Evolutionary conservation across 495 filamentous ascomycete genomes (phyloP), one percentile per base, ranked within the genome.

Genomic region (Hyphodiscus hymeniophilus): DNA sequence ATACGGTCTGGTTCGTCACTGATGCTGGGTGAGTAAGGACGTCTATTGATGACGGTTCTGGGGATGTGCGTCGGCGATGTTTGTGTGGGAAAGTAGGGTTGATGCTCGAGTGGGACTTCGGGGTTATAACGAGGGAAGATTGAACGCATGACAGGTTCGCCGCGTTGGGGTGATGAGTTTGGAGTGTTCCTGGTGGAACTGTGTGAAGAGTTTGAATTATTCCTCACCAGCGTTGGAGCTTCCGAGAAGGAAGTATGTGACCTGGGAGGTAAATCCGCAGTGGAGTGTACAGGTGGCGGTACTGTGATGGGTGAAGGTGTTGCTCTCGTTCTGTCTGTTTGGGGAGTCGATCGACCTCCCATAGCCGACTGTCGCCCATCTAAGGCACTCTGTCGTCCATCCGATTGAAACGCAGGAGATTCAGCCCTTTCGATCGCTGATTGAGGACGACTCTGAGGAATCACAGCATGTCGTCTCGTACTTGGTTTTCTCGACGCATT

Each of bases 81-180:
- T 60, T 74, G 74, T 3, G 75, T 79, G 10, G 82, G 81, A 45
- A 73, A 79, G 58, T 89, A 88, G 32, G 72, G 67, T 59, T 92
- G 86, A 45, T 79, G 76, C 48, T 74, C 72, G 20, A 87, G 71
- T 7, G 84, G 75, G 7, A 84, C 40, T n/a, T 75, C 74, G 8
- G 80, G 79, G 60, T 94, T 79, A 58, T 88, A 90, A n/a, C 71
- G 76, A 12, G 88, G 88, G 60, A 94, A 92, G 50, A 92, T 92
- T 12, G 81, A 84, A 48, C 67, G 70, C 66, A 84, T 84, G 0
- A 59, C 38, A 7, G 55, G 50, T 65, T 75, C 42, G 26, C 56
- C 60, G 41, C 62, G 62, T 21, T 62, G 54, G 17, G 42, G 51
- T n/a, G 47, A 40, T 20, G 6, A 30, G 15, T 39, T 45, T 22